Conservation (phyloP, 495 filamentous ascomycete genomes). For the Neurospora sp. region DNA sequence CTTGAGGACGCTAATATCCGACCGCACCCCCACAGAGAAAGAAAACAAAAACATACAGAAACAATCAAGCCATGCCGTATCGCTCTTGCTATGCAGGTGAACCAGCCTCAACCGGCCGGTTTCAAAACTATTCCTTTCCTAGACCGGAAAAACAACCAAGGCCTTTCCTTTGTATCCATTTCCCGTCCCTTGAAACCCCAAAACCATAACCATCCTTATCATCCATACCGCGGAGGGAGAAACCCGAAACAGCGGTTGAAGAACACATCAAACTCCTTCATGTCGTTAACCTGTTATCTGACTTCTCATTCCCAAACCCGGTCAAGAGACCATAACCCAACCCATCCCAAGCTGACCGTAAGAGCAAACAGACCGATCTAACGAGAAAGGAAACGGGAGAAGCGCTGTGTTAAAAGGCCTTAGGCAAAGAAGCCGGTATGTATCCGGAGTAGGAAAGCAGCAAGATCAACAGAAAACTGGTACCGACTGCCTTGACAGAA, state of each 20-base stretch:
- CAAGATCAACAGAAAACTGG: neutral
- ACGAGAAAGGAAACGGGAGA: neutral
- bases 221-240: neutral
- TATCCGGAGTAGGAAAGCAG: neutral
- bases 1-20: neutral
- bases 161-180: neutral
- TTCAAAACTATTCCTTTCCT: neutral
- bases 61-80: neutral
- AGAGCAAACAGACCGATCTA: neutral
- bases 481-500: neutral
- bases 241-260: neutral
- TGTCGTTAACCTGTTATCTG: neutral
- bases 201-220: neutral
- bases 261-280: neutral
- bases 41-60: neutral
- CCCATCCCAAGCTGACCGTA: neutral
- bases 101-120: neutral
- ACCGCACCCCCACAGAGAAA: neutral
- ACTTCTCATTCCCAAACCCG: neutral
- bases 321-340: neutral
- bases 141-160: neutral
- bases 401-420: neutral
- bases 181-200: neutral
- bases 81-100: neutral
- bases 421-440: constrained; percentile 2